phyloP scores from a whole-genome alignment of 2,329 filamentous ascomycete species.

The Penicillium hesseltinei region DNA sequence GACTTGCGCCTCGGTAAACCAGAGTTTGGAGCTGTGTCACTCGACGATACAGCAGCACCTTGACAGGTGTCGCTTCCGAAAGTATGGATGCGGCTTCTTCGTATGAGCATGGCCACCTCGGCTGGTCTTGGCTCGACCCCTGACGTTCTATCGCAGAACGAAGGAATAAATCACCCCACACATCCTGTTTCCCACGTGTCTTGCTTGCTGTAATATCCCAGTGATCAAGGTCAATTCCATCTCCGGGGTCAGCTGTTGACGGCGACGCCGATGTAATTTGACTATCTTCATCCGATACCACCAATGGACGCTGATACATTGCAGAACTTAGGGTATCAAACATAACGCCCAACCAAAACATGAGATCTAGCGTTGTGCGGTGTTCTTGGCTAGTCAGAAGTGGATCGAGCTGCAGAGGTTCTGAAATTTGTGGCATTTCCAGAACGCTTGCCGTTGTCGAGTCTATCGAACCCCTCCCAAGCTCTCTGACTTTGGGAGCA shows the following conservation, averaged over 20 bases:
- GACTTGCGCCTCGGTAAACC: constrained; percentile 42
- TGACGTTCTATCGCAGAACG: constrained; percentile 11
- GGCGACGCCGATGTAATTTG: constrained; percentile 29
- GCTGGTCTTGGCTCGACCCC: constrained; percentile 22
- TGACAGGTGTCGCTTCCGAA: constrained; percentile 56
- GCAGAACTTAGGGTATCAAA: constrained; percentile 58
- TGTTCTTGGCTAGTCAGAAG: constrained; percentile 29
- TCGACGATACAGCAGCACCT: constrained; percentile 58
- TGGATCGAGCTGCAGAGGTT: constrained; percentile 6
- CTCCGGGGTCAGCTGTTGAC: background rate
- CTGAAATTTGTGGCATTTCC: background rate
- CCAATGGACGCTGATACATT: constrained; percentile 50
- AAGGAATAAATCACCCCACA: constrained; percentile 45
- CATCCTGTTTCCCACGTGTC: constrained; percentile 18
- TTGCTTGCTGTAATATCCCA: constrained; percentile 8
- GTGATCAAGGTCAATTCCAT: constrained; percentile 10
- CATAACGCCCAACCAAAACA: constrained; percentile 61
- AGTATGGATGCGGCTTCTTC: constrained; percentile 52
- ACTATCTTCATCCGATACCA: constrained; percentile 49
- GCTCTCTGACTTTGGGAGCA: background rate
- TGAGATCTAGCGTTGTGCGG: constrained; percentile 50
- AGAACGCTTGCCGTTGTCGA: background rate
- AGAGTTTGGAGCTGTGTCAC: constrained; percentile 57
- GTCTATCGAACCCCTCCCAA: background rate
- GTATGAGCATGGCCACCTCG: constrained; percentile 55